phyloP scores from a whole-genome alignment of 768 basidiomycete species.

The Guyanaporus albipodus region DNA sequence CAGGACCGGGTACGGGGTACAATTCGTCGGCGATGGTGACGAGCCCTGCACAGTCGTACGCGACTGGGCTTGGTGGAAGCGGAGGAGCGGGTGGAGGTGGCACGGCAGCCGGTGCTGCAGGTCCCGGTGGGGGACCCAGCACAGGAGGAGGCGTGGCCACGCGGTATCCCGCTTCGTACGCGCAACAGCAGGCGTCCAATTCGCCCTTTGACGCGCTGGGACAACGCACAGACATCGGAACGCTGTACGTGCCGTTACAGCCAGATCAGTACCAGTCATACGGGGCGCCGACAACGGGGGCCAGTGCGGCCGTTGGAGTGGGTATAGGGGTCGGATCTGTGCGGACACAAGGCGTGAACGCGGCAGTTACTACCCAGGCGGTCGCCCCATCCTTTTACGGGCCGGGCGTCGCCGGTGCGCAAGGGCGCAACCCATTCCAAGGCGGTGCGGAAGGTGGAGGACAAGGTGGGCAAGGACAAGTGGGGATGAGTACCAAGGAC shows the following conservation, averaged over 20 bases:
- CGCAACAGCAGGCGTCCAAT: conserved; percentile 37
- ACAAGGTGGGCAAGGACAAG: conserved; percentile 23
- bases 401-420: conserved; percentile 48
- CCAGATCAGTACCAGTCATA: conserved; percentile 73
- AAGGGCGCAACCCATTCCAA: conserved; percentile 39
- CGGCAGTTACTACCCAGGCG: conserved; percentile 5
- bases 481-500: conserved; percentile 45
- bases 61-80: conserved; percentile 30
- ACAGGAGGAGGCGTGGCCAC: conserved; percentile 24
- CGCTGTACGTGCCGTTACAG: conserved; percentile 78
- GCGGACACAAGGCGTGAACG: conserved; percentile 43
- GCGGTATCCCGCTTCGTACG: conserved; percentile 58
- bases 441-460: conserved; percentile 31
- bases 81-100: neutral
- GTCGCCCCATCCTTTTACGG: conserved; percentile 62
- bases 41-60: conserved; percentile 73
- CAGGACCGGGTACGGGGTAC: conserved; percentile 40
- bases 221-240: conserved; percentile 59
- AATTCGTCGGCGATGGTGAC: conserved; percentile 52
- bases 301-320: conserved; percentile 27
- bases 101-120: neutral
- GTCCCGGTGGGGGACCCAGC: neutral
- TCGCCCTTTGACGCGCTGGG: conserved; percentile 60
- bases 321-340: conserved; percentile 19
- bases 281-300: conserved; percentile 30